Base-by-base conservation (phyloP, 2,329 filamentous ascomycete genomes). In the Penicillium sp. region DNA sequence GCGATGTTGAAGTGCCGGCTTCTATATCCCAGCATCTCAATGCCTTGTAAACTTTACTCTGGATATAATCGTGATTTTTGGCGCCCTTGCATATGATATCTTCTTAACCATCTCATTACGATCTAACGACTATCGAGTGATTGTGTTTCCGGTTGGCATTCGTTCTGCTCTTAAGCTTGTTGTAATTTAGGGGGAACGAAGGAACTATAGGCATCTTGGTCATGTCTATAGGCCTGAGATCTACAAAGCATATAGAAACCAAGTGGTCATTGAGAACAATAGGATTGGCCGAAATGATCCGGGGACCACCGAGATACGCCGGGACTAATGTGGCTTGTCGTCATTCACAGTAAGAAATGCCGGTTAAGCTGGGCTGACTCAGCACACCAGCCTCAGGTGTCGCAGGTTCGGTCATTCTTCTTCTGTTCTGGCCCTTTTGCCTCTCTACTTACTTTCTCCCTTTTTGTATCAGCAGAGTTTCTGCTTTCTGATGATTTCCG, bases 401-500 rank as follows among this genome's bases (percentile, higher is more conserved):
- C 41, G 36, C 51, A 31, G 42, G 40, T 41, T 22, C 51, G 40
- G 46, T 44, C 47, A 42, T 46, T 51, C 35, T 55, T 52, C 45
- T 54, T 42, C 46, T 44, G 22, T 28, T 14, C 42, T 45, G 42
- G 43, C 46, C 20, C 28, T 45, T 24, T 35, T 51, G 52, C 49
- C 49, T 40, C 40, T 56, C 48, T 56, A 44, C 50, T 48, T 49
- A 10, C 10, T 43, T 49, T 47, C 46, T 45, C 40, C 50, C 42
- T 37, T 20, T 49, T 43, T 50, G 34, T 45, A 44, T 59, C 50
- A 53, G 64, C 62, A 64, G 63, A 59, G 58, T 54, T 59, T 60
- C 45, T 55, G 61, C 66, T 68, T 63, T 68, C 65, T 68, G 62
- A 68, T 68, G 66, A 66, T 62, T 68, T 56, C 59, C 55, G 61